phyloP scores from a whole-genome alignment of 2,329 filamentous ascomycete genomes.

The Aurifilum marmelostoma region DNA sequence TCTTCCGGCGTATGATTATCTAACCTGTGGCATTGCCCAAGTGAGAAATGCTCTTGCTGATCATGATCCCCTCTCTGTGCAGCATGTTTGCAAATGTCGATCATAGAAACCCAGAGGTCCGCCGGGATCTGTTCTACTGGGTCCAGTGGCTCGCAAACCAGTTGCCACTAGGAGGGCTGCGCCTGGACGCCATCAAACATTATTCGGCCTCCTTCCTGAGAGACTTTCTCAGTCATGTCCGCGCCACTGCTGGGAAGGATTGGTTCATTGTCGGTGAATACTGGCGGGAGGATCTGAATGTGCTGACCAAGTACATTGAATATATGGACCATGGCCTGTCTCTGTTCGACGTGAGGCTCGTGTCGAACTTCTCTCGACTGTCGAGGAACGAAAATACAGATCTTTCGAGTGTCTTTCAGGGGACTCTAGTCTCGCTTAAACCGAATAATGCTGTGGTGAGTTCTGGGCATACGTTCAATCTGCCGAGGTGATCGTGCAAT shows the following conservation, averaged over 20 bases:
- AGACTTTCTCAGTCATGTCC: conserved; percentile 36
- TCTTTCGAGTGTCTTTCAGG: conserved; percentile 62
- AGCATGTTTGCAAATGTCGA: conserved; percentile 43
- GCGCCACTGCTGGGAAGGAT: conserved; percentile 44
- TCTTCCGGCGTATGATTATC: not conserved
- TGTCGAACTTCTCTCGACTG: conserved; percentile 66
- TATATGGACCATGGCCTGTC: conserved; percentile 58
- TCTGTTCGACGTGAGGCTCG: conserved; percentile 68
- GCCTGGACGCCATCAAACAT: conserved; percentile 43
- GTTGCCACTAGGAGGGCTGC: conserved; percentile 39
- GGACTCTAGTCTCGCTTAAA: conserved; percentile 54
- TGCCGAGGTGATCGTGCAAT: not conserved
- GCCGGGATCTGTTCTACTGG: conserved; percentile 39
- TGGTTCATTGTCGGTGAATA: conserved; percentile 73
- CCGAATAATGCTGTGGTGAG: conserved; percentile 62
- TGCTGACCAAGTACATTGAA: conserved; percentile 61
- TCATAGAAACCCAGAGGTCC: conserved; percentile 39
- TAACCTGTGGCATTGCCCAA: too few species aligned
- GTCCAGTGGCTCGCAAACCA: conserved; percentile 38
- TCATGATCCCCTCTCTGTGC: not conserved
- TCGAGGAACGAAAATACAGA: conserved; percentile 58
- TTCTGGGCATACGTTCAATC: too few species aligned
- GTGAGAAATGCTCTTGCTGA: not conserved
- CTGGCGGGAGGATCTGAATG: conserved; percentile 62
- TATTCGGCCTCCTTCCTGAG: conserved; percentile 40